These are phyloP conservation scores for Astragalus glycyphyllos DNA, from an alignment of 306 rosid genomes.

Conservation along the genomic window DNA sequence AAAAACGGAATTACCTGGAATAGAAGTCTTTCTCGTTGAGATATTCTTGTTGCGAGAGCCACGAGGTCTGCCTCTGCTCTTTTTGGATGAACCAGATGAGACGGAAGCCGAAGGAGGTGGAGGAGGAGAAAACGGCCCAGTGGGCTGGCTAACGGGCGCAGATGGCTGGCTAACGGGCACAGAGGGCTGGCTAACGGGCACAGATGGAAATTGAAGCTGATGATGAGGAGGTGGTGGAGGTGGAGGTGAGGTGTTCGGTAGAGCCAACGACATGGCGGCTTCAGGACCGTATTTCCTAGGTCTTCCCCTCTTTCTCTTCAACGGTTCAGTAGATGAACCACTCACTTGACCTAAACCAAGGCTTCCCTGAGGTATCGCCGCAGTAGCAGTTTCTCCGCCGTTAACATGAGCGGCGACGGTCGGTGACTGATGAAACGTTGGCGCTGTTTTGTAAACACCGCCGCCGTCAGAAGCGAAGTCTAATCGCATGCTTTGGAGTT, in stretches of 20 bases:
- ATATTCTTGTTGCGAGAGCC: slow-evolving; percentile 67
- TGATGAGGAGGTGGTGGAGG: slow-evolving; percentile 17
- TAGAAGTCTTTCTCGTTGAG: slow-evolving; percentile 42
- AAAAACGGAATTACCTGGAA: slow-evolving; percentile 40
- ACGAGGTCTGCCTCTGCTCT: slow-evolving; percentile 74
- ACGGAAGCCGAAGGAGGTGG: slow-evolving; percentile 42
- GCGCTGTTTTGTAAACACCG: slow-evolving; percentile 48
- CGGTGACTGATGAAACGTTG: slow-evolving; percentile 14
- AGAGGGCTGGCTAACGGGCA: slow-evolving; percentile 27
- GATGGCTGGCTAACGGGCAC: too few species aligned
- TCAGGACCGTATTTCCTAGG: slow-evolving; percentile 81
- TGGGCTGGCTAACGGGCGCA: too few species aligned
- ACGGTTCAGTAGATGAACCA: slow-evolving; percentile 31
- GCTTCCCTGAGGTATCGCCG: background rate
- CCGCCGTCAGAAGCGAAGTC: slow-evolving; percentile 51
- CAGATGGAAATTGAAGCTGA: background rate
- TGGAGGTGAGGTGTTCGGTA: slow-evolving; percentile 28
- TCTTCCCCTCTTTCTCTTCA: slow-evolving; percentile 80
- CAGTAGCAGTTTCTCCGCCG: background rate
- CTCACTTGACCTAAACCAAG: slow-evolving; percentile 21
- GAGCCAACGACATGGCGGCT: slow-evolving; percentile 58
- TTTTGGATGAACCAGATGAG: slow-evolving; percentile 54
- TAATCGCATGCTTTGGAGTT: slow-evolving; percentile 54
- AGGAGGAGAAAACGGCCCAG: slow-evolving; percentile 30
- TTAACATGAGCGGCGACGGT: slow-evolving; percentile 18